Percentiles rank a stretch among this genome's conserved stretches.
Conservation (phyloP, 208 protist species). For the Kentomonas sorsogonicus region DNA sequence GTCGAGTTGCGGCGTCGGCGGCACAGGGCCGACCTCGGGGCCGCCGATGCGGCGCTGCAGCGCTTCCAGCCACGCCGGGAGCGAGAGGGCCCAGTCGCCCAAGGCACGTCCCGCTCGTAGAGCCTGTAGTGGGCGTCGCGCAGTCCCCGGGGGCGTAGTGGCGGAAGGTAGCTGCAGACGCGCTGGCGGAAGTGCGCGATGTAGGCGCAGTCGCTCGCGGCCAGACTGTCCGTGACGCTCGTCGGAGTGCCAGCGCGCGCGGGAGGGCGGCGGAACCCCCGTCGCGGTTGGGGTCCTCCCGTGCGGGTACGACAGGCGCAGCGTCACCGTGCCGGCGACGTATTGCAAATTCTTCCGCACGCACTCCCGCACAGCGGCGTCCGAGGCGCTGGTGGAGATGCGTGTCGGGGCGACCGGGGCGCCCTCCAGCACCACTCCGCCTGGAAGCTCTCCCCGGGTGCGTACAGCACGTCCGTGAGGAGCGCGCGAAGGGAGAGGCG, state of each 20-base stretch:
- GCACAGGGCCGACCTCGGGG: slow-evolving; percentile 24
- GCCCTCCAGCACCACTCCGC: too few species aligned
- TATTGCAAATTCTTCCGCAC: slow-evolving; percentile 13
- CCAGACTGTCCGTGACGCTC: too few species aligned
- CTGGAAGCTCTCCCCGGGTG: slow-evolving; percentile 47
- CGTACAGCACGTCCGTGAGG: slow-evolving; percentile 42
- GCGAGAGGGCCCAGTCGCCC: slow-evolving; percentile 49
- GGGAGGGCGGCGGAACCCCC: too few species aligned
- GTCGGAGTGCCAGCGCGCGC: too few species aligned
- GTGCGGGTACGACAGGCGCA: slow-evolving; percentile 49
- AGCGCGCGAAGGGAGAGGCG: slow-evolving; percentile 69
- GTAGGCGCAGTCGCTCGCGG: slow-evolving; percentile 35
- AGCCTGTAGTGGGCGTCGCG: slow-evolving; percentile 62
- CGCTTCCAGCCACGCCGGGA: slow-evolving; percentile 53
- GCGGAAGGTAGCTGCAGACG: slow-evolving; percentile 44
- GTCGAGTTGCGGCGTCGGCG: slow-evolving; percentile 37
- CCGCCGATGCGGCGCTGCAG: slow-evolving; percentile 44
- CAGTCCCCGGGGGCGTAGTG: slow-evolving; percentile 32
- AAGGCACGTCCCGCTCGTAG: slow-evolving; percentile 73
- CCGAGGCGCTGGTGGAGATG: too few species aligned
- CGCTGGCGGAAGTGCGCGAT: slow-evolving; percentile 68
- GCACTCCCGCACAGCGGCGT: slow-evolving; percentile 5
- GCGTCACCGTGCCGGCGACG: slow-evolving; percentile 45
- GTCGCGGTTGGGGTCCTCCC: too few species aligned
- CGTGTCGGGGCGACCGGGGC: slow-evolving; percentile 63